Base-by-base conservation (phyloP, 2,329 filamentous ascomycete species). In the Trichoderma semiorbis region DNA sequence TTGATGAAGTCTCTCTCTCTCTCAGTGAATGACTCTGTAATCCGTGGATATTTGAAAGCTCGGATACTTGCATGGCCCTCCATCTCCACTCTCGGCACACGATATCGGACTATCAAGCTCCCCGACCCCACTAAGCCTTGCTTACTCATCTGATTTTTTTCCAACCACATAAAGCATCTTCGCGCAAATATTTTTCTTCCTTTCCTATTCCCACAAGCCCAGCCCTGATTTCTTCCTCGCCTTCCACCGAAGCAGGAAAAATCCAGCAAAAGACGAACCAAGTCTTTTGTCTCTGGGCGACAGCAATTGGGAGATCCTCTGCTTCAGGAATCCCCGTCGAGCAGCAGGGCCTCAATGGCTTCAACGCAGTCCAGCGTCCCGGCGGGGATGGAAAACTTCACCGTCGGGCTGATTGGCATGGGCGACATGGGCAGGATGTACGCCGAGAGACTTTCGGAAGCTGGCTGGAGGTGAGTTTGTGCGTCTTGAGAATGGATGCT, bases 351-450 rank as follows among this genome's bases (percentile, higher is more conserved):
- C 69, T 76, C 62, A 73, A 82, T 82, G 80, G 75, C 77, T 69
- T 75, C 77, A 66, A 58, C 73, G 30, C 70, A 72, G 50, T 73
- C 72, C 36, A 39, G 28, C 58, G 55, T 76, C 74, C 83, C 84
- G 21, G 73, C 78, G 16, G 84, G 79, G 75, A 89, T 89, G 91
- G 89, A 91, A 76, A 86, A 88, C 78, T 93, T 93, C 80, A 90
- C 92, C 74, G 89, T 99, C 76, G 96, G 96, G 76, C 92, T 99
- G 79, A 99, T 99, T 81, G 96, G 96, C 73, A 98, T 99, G 95
- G 96, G 96, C 75, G 95, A 98, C 79, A 99, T 99, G 96, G 96
- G 96, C 79, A 97, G 92, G 88, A 97, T 99, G 94, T 99, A 99
- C 83, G 93, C 96, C 79, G 90, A 92, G 79, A 90, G 91, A 79